Evolutionary conservation across 176 grass and related monocot genomes (phyloP).

Genomic region (Avena insularis): DNA sequence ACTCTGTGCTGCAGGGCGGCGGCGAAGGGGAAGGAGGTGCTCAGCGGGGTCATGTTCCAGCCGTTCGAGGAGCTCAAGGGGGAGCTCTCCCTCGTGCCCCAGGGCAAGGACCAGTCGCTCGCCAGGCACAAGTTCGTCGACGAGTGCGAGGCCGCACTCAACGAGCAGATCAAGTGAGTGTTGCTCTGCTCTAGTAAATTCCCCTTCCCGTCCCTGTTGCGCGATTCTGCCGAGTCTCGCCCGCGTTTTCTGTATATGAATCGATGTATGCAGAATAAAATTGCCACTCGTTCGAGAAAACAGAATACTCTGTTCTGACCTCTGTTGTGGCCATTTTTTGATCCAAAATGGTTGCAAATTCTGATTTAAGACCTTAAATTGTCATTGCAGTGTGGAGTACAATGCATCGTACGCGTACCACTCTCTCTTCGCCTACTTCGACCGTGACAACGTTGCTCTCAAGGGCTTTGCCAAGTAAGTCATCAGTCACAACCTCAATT

Average conservation of each 20-base stretch:
- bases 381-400: conserved; percentile 73
- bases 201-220: background rate
- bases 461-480: conserved; percentile 88
- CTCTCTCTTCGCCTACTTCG: conserved; percentile 93
- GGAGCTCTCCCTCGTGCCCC: conserved; percentile 70
- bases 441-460: conserved; percentile 88
- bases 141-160: conserved; percentile 80
- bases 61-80: conserved; percentile 40
- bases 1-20: conserved; percentile 34
- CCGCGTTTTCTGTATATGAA: background rate
- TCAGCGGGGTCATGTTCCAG: conserved; percentile 25
- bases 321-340: background rate
- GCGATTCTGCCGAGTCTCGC: too few species aligned
- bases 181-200: background rate
- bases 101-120: conserved; percentile 55
- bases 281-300: background rate
- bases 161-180: conserved; percentile 81
- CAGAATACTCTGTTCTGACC: background rate
- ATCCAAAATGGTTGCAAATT: background rate
- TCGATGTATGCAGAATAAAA: background rate
- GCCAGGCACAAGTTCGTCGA: conserved; percentile 73
- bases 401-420: conserved; percentile 94
- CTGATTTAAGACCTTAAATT: background rate
- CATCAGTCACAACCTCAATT: background rate
- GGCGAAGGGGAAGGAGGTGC: conserved; percentile 42